Base-by-base conservation (phyloP, 2,329 filamentous ascomycete genomes). In the Pyricularia sp. region DNA sequence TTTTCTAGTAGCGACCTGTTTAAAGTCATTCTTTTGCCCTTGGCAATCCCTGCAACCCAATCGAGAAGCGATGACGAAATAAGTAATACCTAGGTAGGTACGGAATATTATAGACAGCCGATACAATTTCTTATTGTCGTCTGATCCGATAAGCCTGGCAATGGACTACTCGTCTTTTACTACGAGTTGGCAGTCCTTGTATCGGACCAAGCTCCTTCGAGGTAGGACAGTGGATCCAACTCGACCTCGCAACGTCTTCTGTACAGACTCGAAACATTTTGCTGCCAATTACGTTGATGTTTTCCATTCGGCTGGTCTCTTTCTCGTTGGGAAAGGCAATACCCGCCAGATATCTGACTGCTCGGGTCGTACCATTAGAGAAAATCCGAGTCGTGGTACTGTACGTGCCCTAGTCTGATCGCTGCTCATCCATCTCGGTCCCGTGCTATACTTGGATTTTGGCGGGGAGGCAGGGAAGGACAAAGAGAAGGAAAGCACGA, bases 391-490 rank as follows among this genome's bases (percentile, higher is more conserved):
- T 23, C 58, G 25, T 61, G 58, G 58, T 61, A n/a, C n/a, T n/a
- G n/a, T n/a, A 61, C 12, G 23, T 61, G 58, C 58, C 12, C 11
- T 10, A 26, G 58, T 61, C 58, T 61, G 58, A 61, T 26, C 58
- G 58, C 58, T 61, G 3, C 58, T 23, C 25, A 61, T 26, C 58
- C 58, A 61, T 23, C n/a, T 61, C 25, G 58, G 58, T 25, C 58
- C n/a, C n/a, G 58, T 61, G 25, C 58, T 61, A 61, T 61, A 61
- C 58, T 61, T 61, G 58, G 58, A 61, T 61, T 61, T 14, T 61
- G 58, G 58, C 58, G 25, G 23, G 55, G 55, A 61, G 58, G 58
- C 10, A 61, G 25, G 58, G 58, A 61, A 61, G n/a, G 25, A 23
- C 58, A 61, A 61, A 61, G 25, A 23, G 25, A 61, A 61, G n/a